Percentiles rank a stretch among this genome's conserved stretches.
Conservation (phyloP, 2,329 filamentous ascomycete genomes). For the Phyllachora maydis region DNA sequence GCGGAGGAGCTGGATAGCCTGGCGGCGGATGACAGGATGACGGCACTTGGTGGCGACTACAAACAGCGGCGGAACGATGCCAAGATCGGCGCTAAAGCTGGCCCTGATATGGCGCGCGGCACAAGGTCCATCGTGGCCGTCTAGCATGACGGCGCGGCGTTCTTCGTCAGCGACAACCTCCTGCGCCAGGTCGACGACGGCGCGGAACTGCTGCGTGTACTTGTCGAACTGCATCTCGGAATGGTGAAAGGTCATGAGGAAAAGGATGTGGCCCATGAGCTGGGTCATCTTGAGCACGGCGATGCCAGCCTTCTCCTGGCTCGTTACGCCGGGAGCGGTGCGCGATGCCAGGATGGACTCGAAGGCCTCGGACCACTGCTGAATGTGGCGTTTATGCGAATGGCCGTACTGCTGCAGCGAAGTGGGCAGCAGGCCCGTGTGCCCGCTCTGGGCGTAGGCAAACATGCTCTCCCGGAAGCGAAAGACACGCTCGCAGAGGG, state of each 20-base stretch:
- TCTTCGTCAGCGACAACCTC: conserved; percentile 41
- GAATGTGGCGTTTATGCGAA: conserved; percentile 25
- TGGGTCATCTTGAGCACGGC: conserved; percentile 42
- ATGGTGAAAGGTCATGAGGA: conserved; percentile 37
- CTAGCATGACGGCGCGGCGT: conserved; percentile 20
- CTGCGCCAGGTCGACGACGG: conserved; percentile 33
- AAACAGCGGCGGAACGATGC: conserved; percentile 43
- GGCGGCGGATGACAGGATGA: conserved; percentile 30
- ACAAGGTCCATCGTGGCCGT: conserved; percentile 20
- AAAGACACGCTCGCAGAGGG: conserved; percentile 31
- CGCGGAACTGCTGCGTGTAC: conserved; percentile 27
- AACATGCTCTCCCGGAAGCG: conserved; percentile 36
- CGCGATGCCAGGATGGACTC: conserved; percentile 30
- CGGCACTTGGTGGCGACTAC: conserved; percentile 47
- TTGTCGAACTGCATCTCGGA: conserved; percentile 36
- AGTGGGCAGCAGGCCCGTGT: conserved; percentile 29
- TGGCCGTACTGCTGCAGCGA: conserved; percentile 24
- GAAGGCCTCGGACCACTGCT: conserved; percentile 34
- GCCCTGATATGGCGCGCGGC: conserved; percentile 31
- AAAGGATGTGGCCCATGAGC: conserved; percentile 33
- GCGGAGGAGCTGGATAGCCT: conserved; percentile 38
- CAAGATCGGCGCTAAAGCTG: conserved; percentile 42
- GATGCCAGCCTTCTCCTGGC: conserved; percentile 37
- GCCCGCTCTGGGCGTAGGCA: conserved; percentile 21
- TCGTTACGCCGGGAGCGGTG: conserved; percentile 22